A percentile compares a stretch with the other conserved stretches of the same genome.
Evolutionary conservation across 108 stramenopile genomes (phyloP).

Genomic region (Hondaea fermentalgiana): DNA sequence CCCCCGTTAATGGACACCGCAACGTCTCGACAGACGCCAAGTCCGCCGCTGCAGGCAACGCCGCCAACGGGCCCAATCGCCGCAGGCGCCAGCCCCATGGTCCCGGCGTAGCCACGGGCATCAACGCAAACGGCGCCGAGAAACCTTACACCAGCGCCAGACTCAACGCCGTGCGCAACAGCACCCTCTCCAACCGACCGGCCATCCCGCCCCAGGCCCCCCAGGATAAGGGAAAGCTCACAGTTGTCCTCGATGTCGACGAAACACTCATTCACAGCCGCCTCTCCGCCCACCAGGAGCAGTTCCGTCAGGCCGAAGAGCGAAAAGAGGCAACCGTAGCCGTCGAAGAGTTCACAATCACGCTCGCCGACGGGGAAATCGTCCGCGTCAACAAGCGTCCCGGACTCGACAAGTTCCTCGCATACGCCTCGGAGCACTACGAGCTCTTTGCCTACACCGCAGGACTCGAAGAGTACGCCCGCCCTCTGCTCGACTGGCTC

Average conservation of each 20-base stretch:
- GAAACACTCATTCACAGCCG: conserved; percentile 97
- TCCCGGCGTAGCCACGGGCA: background rate
- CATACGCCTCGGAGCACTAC: conserved; percentile 60
- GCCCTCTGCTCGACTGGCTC: conserved; percentile 77
- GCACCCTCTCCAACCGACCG: background rate
- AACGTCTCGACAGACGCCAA: background rate
- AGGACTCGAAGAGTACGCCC: conserved; percentile 84
- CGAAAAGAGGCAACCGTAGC: background rate
- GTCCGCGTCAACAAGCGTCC: conserved; percentile 84
- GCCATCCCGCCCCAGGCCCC: background rate
- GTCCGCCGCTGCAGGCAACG: background rate
- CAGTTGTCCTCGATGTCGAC: conserved; percentile 92
- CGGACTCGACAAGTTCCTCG: conserved; percentile 66
- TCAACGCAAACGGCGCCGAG: background rate
- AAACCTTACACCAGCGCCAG: background rate
- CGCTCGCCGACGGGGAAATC: conserved; percentile 18
- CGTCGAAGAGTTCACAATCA: background rate
- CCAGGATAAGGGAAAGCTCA: background rate
- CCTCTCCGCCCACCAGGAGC: conserved; percentile 51
- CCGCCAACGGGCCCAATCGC: background rate
- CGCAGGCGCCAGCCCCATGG: background rate
- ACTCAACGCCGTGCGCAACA: conserved; percentile 13
- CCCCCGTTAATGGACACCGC: background rate
- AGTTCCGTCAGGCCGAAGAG: conserved; percentile 22
- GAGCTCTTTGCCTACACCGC: conserved; percentile 94